Conservation (phyloP, 2,329 filamentous ascomycete genomes). For the Pestalotiopsis sp. region DNA sequence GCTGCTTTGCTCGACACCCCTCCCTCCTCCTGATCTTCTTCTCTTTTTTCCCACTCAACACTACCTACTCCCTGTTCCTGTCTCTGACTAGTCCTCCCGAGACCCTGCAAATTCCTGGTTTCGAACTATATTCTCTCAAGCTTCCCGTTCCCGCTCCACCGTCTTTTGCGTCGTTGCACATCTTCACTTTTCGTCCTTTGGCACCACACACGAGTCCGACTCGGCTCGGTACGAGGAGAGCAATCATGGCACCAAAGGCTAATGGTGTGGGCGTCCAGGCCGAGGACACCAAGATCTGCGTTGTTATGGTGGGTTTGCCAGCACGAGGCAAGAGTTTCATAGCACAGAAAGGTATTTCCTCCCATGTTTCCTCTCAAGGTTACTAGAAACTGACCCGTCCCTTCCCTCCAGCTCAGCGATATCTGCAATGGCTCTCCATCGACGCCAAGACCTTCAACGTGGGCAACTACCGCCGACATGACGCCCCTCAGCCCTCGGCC, state of each 20-base stretch:
- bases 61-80: background rate
- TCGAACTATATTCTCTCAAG: background rate
- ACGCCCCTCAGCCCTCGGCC: slow-evolving; percentile 86
- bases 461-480: slow-evolving; percentile 88
- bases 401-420: slow-evolving; percentile 71
- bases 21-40: background rate
- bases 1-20: background rate
- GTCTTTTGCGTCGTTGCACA: background rate
- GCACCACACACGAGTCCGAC: slow-evolving; percentile 11
- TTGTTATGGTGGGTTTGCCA: slow-evolving; percentile 97
- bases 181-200: slow-evolving; percentile 27
- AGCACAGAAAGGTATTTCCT: slow-evolving; percentile 82
- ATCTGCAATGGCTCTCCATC: slow-evolving; percentile 96
- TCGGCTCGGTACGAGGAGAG: slow-evolving; percentile 23
- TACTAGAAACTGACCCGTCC: background rate
- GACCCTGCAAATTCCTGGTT: background rate
- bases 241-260: slow-evolving; percentile 41
- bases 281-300: slow-evolving; percentile 95
- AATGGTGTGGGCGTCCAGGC: slow-evolving; percentile 80
- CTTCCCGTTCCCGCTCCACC: background rate
- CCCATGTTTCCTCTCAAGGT: background rate
- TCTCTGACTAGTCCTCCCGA: background rate
- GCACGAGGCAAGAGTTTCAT: slow-evolving; percentile 97
- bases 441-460: slow-evolving; percentile 96
- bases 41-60: background rate